phyloP scores from a whole-genome alignment of 2,329 filamentous ascomycete species.

The Aureobasidium sp. region DNA sequence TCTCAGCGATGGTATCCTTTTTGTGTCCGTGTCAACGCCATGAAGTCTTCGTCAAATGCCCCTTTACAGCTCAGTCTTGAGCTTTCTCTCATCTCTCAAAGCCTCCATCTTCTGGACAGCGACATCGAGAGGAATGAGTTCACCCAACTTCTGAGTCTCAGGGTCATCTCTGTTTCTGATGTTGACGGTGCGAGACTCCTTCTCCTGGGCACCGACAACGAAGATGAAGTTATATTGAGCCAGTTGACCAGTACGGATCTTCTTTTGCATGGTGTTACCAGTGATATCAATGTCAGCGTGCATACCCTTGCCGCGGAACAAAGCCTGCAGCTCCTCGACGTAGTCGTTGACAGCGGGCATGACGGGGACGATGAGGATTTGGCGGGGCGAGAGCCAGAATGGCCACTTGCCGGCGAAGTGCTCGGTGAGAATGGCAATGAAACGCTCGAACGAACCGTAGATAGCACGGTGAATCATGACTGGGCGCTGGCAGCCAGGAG shows the following conservation, averaged over 20 bases:
- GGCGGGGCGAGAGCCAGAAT: conserved; percentile 79
- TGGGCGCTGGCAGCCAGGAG: conserved; percentile 64
- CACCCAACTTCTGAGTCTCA: conserved; percentile 51
- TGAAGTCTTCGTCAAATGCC: not conserved
- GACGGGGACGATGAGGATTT: conserved; percentile 70
- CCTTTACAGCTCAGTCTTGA: conserved; percentile 21
- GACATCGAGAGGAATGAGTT: conserved; percentile 52
- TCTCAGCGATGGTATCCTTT: not conserved
- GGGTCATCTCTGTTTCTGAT: conserved; percentile 57
- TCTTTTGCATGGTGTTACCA: conserved; percentile 80
- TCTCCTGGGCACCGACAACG: conserved; percentile 57
- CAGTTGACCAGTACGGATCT: conserved; percentile 74
- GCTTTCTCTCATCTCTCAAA: conserved; percentile 35
- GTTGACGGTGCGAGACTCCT: conserved; percentile 50
- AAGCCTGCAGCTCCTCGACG: conserved; percentile 61
- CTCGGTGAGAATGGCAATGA: conserved; percentile 69
- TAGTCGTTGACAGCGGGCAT: conserved; percentile 64
- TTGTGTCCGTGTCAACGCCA: not conserved
- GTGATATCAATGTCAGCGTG: conserved; percentile 63
- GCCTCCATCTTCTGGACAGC: conserved; percentile 44
- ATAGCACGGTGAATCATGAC: conserved; percentile 85
- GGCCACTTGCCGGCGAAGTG: conserved; percentile 85
- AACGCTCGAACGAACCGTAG: conserved; percentile 59
- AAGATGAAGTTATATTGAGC: conserved; percentile 80
- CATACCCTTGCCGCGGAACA: conserved; percentile 59